Evolutionary conservation across 1,139 yeast genomes (phyloP), one percentile per base, ranked within the genome.

Genomic region (Debaryomyces fabryi): DNA sequence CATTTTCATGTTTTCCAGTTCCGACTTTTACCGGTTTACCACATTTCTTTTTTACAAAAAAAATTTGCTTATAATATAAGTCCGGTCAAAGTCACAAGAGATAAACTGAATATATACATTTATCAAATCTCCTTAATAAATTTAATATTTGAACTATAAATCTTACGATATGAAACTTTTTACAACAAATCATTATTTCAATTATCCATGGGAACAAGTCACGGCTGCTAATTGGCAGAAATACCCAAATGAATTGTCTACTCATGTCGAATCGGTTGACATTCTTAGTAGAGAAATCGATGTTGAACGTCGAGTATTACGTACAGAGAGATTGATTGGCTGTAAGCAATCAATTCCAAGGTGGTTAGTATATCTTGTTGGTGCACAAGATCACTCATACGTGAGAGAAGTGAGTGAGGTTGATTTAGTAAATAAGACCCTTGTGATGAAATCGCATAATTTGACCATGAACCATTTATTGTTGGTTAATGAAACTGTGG

Each of bases 141-240:
- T 24, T 12, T 38, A 38, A 3, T 8, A 4, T 23, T 38, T 23
- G 10, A 20, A 27, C 4, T 27, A 20, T 12, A 24, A 10, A 43
- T 34, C 30, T 9, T 37, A 32, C 9, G 53, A 16, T 41, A 91
- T 92, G 98, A 90, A 87, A 68, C 76, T 91, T 49, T 91, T 89
- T 62, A 82, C 82, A 45, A 79, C 88, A 38, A 67, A 75, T 20
- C 93, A 88, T 64, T 72, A 69, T 33, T 92, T 90, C 67, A 73
- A 82, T 52, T 92, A 92, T 61, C 82, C 96, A 0, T 92, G 98
- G 97, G 96, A 88, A 36, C 91, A 89, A 61, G 96, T 93, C 16
- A 88, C 96, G 0, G 92, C 96, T 0, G 98, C 98, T 50, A 92
- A 93, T 67, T 93, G 99, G 99, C 85, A 83, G 56, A 93, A 93